Evolutionary conservation across 257 asterid genomes (phyloP).

Genomic region (Rehmannia glutinosa): DNA sequence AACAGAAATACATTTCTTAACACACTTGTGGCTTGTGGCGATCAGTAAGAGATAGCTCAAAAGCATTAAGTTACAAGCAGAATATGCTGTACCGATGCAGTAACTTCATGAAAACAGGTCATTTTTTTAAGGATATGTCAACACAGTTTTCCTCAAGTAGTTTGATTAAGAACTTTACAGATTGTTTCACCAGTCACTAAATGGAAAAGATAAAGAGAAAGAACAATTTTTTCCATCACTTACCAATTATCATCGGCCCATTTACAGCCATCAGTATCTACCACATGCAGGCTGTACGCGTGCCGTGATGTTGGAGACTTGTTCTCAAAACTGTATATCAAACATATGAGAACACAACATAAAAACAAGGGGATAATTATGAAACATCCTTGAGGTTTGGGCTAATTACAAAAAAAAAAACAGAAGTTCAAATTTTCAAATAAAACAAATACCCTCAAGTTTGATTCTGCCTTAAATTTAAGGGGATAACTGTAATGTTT

Average conservation of each 20-base stretch:
- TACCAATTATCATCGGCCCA: constrained; percentile 90
- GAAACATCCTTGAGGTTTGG: too few species aligned
- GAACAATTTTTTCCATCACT: constrained; percentile 20
- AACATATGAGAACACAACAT: background rate
- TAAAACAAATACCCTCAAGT: too few species aligned
- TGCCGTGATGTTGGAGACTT: constrained; percentile 70
- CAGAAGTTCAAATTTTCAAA: too few species aligned
- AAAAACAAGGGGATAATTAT: background rate
- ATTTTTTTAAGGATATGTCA: too few species aligned
- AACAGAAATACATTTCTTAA: background rate
- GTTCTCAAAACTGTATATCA: constrained; percentile 71
- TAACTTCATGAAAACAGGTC: background rate
- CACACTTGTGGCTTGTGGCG: background rate
- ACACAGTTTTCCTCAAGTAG: too few species aligned
- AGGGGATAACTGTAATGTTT: too few species aligned
- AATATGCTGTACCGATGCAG: too few species aligned
- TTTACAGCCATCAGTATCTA: constrained; percentile 83
- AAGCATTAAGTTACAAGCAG: too few species aligned
- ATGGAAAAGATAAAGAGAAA: background rate
- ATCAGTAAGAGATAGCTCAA: too few species aligned
- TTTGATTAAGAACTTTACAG: background rate
- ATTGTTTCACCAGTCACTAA: background rate
- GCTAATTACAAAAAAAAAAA: too few species aligned
- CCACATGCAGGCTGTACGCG: constrained; percentile 87
- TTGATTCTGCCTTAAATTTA: too few species aligned